phyloP scores from a whole-genome alignment of 2,329 filamentous ascomycete species.

The Fusarium tjaetaba region DNA sequence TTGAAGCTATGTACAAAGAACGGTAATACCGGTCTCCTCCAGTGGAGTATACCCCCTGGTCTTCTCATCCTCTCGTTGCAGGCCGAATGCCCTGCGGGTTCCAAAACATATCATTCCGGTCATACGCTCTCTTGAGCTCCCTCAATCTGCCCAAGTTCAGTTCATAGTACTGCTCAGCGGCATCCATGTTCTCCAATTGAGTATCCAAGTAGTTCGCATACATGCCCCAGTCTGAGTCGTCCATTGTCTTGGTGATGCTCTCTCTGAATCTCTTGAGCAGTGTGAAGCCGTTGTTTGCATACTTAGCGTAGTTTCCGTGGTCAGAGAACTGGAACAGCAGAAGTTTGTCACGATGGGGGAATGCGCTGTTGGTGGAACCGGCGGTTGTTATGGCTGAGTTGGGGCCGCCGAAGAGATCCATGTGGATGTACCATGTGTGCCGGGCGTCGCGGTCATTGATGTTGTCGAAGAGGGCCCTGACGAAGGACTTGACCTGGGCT shows the following conservation, averaged over 20 bases:
- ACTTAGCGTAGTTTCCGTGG: constrained; percentile 41
- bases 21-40: not conserved
- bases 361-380: constrained; percentile 45
- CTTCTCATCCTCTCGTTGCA: not conserved
- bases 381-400: constrained; percentile 51
- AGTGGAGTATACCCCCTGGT: too few species aligned
- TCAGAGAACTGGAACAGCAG: constrained; percentile 63
- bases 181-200: constrained; percentile 46
- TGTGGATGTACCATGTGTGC: constrained; percentile 37
- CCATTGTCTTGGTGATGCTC: constrained; percentile 45
- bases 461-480: constrained; percentile 30
- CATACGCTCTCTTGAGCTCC: constrained; percentile 49
- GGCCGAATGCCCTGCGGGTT: constrained; percentile 49
- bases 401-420: constrained; percentile 47
- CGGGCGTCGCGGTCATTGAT: constrained; percentile 17
- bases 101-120: constrained; percentile 53
- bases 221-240: constrained; percentile 49
- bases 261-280: constrained; percentile 49
- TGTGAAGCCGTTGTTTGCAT: constrained; percentile 48
- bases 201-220: constrained; percentile 56
- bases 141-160: constrained; percentile 47
- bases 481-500: constrained; percentile 37
- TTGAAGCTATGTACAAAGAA: not conserved
- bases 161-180: constrained; percentile 51
- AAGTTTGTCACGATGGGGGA: constrained; percentile 55